phyloP scores from a whole-genome alignment of 129 eudicot genomes.

The Tagetes erecta region DNA sequence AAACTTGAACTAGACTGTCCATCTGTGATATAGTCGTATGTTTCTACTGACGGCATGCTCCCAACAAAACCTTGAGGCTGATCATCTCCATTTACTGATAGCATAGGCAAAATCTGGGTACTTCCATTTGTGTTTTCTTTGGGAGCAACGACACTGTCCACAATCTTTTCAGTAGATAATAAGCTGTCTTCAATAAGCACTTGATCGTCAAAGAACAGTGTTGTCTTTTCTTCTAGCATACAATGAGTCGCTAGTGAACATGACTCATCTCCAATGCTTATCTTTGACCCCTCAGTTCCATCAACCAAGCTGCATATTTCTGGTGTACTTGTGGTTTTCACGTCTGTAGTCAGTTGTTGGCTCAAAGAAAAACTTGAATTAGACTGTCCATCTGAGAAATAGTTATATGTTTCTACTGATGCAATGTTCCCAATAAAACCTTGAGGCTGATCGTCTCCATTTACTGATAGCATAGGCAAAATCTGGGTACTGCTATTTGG shows the following conservation, averaged over 20 bases:
- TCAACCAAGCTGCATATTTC: conserved; percentile 19
- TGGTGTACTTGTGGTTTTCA: conserved; percentile 21
- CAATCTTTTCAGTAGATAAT: conserved; percentile 17
- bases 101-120: conserved; percentile 17
- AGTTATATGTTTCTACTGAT: conserved; percentile 13
- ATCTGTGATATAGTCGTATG: conserved; percentile 3
- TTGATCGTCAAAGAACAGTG: conserved; percentile 16
- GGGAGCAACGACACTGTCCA: conserved; percentile 25
- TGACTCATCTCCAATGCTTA: conserved; percentile 15
- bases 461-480: conserved; percentile 22
- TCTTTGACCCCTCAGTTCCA: conserved; percentile 18
- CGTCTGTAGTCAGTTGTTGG: conserved; percentile 24
- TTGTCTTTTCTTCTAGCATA: conserved; percentile 19
- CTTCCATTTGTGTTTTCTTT: conserved; percentile 24
- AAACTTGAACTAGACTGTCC: conserved; percentile 17
- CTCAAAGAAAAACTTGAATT: conserved; percentile 6
- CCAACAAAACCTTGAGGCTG: conserved; percentile 29
- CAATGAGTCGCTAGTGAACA: conserved; percentile 10
- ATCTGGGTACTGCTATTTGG: conserved; percentile 22
- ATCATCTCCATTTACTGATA: conserved; percentile 21
- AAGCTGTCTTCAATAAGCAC: conserved; percentile 12
- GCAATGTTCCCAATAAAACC: conserved; percentile 19
- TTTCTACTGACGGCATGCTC: conserved; percentile 24
- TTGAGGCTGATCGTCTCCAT: conserved; percentile 28
- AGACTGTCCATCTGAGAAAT: conserved; percentile 16